These are phyloP conservation scores for Sarcodon sp. DNA, from an alignment of 768 basidiomycete genomes.

Conservation along the genomic window DNA sequence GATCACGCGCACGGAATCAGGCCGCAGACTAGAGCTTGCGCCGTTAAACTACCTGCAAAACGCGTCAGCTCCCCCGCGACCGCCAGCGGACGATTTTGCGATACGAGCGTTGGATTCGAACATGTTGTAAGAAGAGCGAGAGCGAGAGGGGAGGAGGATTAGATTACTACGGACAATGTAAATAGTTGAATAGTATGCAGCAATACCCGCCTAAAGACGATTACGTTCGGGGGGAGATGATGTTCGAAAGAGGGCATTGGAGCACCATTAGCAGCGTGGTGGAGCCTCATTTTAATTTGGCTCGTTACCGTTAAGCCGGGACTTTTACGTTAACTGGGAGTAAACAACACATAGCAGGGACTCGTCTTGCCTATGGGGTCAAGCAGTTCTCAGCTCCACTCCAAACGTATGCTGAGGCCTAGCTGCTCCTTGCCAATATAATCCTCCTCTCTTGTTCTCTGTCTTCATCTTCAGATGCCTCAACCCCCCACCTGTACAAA, in stretches of 20 bases:
- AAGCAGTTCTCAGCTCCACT: too few species aligned
- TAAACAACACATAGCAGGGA: too few species aligned
- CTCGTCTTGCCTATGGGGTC: too few species aligned
- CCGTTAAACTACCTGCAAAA: slow-evolving; percentile 53
- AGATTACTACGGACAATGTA: neutral
- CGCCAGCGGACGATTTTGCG: slow-evolving; percentile 60
- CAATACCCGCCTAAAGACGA: neutral
- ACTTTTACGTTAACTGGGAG: too few species aligned
- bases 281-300: too few species aligned
- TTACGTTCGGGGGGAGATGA: neutral
- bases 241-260: too few species aligned
- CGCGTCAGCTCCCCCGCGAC: slow-evolving; percentile 46
- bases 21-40: slow-evolving; percentile 26
- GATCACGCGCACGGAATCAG: slow-evolving; percentile 6
- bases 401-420: too few species aligned
- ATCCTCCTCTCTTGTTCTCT: slow-evolving; percentile 10
- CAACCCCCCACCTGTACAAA: slow-evolving; percentile 66
- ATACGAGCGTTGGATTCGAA: slow-evolving; percentile 25
- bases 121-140: slow-evolving; percentile 17
- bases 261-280: too few species aligned
- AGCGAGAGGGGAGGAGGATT: slow-evolving; percentile 1
- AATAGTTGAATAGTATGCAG: neutral
- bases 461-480: slow-evolving; percentile 10
- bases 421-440: too few species aligned
- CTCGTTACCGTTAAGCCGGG: too few species aligned